phyloP scores from a whole-genome alignment of 169 alveolate species.

The Blepharisma undulans region DNA sequence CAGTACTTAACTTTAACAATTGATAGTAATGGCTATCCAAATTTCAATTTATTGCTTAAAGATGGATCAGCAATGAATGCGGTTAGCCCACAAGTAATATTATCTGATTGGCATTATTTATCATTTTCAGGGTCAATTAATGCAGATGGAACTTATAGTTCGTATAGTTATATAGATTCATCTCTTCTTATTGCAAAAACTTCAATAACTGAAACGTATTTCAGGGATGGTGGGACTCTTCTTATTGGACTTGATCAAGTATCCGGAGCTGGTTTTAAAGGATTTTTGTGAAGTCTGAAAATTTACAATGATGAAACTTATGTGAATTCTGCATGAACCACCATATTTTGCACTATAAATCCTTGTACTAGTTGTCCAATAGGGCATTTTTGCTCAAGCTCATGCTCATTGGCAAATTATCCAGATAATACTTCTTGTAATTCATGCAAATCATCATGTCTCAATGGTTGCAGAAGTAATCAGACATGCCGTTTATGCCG shows the following conservation, averaged over 20 bases:
- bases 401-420: not conserved
- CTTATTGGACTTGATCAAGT: not conserved
- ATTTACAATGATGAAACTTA: not conserved
- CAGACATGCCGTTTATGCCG: not conserved
- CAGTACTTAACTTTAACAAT: not conserved
- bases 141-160: not conserved
- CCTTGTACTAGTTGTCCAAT: not conserved
- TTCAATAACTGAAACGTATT: not conserved
- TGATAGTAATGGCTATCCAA: not conserved
- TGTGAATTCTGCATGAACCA: not conserved
- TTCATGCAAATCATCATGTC: not conserved
- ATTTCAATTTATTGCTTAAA: not conserved
- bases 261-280: not conserved
- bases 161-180: not conserved
- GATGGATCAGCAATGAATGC: not conserved
- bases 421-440: not conserved
- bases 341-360: not conserved
- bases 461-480: not conserved
- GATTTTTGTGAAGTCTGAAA: not conserved
- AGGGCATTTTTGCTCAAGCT: not conserved
- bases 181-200: not conserved
- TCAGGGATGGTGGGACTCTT: not conserved
- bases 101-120: not conserved
- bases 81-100: not conserved
- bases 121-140: not conserved